phyloP scores from a whole-genome alignment of 108 stramenopile genomes.

The Cyclotella sp. region DNA sequence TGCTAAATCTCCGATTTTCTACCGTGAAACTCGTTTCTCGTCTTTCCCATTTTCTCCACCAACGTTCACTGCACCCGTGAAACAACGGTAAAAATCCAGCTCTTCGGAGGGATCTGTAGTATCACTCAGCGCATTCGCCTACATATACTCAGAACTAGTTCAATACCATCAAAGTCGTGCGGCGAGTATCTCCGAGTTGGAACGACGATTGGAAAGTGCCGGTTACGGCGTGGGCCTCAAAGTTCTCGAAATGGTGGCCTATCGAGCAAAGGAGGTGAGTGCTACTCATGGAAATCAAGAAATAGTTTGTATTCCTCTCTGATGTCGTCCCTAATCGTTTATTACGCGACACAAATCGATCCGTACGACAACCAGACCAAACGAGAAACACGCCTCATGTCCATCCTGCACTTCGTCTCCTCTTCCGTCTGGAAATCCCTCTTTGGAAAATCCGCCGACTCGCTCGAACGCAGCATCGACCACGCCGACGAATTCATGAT shows the following conservation, averaged over 20 bases:
- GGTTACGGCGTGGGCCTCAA: constrained; percentile 94
- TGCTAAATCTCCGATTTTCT: not conserved
- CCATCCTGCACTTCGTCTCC: constrained; percentile 92
- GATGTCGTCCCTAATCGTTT: no score
- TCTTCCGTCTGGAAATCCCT: constrained; percentile 93
- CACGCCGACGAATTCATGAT: constrained; percentile 97
- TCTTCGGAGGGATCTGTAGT: constrained; percentile 60
- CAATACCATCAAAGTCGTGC: constrained; percentile 94
- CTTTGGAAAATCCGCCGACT: constrained; percentile 95
- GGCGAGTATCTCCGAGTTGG: constrained; percentile 90
- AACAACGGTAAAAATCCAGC: not conserved
- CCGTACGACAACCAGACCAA: constrained; percentile 51
- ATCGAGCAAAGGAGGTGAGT: constrained; percentile 81
- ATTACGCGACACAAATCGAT: not conserved
- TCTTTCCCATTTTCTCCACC: not conserved
- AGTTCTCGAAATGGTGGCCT: constrained; percentile 89
- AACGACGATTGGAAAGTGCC: constrained; percentile 87
- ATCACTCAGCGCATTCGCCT: constrained; percentile 91
- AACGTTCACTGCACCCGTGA: no score
- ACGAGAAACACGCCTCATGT: constrained; percentile 86
- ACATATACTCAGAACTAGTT: constrained; percentile 95
- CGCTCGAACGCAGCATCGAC: constrained; percentile 92
- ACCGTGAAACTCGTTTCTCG: not conserved
- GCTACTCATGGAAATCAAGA: no score
- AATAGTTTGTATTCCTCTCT: no score